Base-by-base conservation (phyloP, 2,329 filamentous ascomycete genomes). In the Pseudocercospora eumusae region DNA sequence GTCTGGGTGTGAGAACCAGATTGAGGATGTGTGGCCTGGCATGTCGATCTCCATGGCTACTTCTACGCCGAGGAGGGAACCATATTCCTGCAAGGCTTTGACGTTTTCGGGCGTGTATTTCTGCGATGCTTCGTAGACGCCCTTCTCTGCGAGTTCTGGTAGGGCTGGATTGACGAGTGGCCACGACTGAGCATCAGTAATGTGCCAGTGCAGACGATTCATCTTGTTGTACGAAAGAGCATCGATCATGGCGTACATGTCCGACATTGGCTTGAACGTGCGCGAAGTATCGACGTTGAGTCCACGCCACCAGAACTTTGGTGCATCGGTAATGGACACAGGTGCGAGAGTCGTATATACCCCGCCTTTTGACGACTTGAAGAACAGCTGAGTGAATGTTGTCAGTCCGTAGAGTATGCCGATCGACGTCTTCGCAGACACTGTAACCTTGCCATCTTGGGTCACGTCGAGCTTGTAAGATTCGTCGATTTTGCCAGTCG, bases 151-250 rank as follows among this genome's bases (percentile, higher is more conserved):
- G 1, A 96, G 80, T 62, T 88, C 83, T 3, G 92, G 89, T 64
- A 96, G 77, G 2, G 88, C 77, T 0, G 90, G 89, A 55, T 96
- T 88, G 68, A 92, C 90, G 23, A 96, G 80, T 0, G 92, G 92
- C 89, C 91, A 96, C 3, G 90, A 90, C 75, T 96, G 91, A 15
- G 88, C 87, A 75, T 96, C 91, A 4, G 90, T 95, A 61, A 88
- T 82, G 78, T 96, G 91, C 58, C 93, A 80, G 76, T 95, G 91
- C 60, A 96, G 82, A 5, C 87, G 83, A 77, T 95, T 95, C 81
- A 95, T 84, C 79, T 96, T 95, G 79, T 88, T 91, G 83, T 86
- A 92, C 1, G 89, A 80, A 1, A 88, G 79, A 44, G 86, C 89
- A 71, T 96, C 90, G 66, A 96, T 90, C 57, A 87, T 91, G 56